A percentile compares a stretch with the other conserved stretches of the same genome.
phyloP scores from a whole-genome alignment of 2,329 filamentous ascomycete genomes.

The Paracamarosporium sp. region DNA sequence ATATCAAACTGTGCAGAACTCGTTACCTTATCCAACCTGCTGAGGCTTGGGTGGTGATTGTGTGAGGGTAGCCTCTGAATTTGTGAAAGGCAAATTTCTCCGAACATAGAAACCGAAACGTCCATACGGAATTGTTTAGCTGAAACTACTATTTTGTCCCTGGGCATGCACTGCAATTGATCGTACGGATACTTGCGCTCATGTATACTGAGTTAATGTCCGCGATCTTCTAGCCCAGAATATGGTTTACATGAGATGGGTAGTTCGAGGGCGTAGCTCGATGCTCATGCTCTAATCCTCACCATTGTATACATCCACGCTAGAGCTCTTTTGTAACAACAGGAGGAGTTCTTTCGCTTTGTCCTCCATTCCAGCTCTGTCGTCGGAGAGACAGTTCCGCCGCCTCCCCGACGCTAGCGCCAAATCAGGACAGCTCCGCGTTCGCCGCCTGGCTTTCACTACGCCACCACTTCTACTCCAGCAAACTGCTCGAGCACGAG shows the following conservation, averaged over 20 bases:
- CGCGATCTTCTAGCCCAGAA: no score
- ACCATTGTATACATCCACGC: background rate
- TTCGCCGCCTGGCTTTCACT: background rate
- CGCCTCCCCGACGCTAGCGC: background rate
- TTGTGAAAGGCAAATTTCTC: no score
- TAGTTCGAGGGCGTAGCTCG: no score
- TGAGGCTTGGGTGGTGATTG: background rate
- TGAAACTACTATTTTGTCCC: no score
- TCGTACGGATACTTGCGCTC: no score
- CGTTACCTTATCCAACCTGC: background rate
- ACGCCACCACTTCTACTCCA: background rate
- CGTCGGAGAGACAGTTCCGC: background rate
- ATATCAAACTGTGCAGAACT: background rate
- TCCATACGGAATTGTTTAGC: no score
- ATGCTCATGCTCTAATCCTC: background rate
- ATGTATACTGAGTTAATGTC: no score
- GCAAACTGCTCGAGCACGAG: background rate
- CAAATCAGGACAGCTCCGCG: conserved; percentile 4
- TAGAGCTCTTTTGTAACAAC: background rate
- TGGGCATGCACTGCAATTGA: no score
- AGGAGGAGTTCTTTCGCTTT: background rate
- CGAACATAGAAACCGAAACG: no score
- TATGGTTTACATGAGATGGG: no score
- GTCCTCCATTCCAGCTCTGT: background rate
- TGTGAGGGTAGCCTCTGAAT: no score